These are phyloP conservation scores for Jackrogersella multiformis DNA, from an alignment of 495 filamentous ascomycete species.

Conservation along the genomic window DNA sequence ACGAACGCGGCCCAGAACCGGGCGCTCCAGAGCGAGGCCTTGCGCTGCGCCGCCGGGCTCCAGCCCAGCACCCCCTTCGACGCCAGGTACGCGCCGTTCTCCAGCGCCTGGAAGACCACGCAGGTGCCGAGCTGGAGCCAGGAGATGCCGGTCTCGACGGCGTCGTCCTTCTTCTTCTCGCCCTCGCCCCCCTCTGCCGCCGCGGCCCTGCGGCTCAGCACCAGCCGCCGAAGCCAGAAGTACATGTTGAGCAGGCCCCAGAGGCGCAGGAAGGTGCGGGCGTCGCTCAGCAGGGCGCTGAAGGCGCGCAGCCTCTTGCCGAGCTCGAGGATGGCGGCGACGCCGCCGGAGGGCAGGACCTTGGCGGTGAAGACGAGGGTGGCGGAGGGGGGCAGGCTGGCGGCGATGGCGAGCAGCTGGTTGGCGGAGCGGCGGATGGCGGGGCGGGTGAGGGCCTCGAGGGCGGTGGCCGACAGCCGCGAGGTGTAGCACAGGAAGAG, in stretches of 20 bases:
- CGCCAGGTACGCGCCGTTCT: slow-evolving; percentile 84
- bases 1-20: slow-evolving; percentile 84
- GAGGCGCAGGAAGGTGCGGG: slow-evolving; percentile 77
- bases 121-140: slow-evolving; percentile 74
- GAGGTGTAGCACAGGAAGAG: slow-evolving; percentile 72
- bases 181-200: slow-evolving; percentile 1
- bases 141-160: slow-evolving; percentile 60
- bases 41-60: slow-evolving; percentile 60
- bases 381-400: slow-evolving; percentile 49
- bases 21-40: slow-evolving; percentile 76
- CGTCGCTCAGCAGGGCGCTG: slow-evolving; percentile 65
- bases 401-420: slow-evolving; percentile 53
- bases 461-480: slow-evolving; percentile 57
- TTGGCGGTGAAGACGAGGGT: slow-evolving; percentile 50
- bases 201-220: slow-evolving; percentile 46
- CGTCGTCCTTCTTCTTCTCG: slow-evolving; percentile 43
- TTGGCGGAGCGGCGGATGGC: slow-evolving; percentile 51
- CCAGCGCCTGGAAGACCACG: slow-evolving; percentile 76
- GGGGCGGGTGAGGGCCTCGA: slow-evolving; percentile 48
- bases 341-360: slow-evolving; percentile 48
- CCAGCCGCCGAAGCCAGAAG: slow-evolving; percentile 69
- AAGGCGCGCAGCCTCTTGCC: slow-evolving; percentile 60
- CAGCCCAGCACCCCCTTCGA: slow-evolving; percentile 71
- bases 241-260: slow-evolving; percentile 83
- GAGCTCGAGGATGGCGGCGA: slow-evolving; percentile 53